Evolutionary conservation across 2,329 filamentous ascomycete species (phyloP).

Genomic region (Phialophora expanda): DNA sequence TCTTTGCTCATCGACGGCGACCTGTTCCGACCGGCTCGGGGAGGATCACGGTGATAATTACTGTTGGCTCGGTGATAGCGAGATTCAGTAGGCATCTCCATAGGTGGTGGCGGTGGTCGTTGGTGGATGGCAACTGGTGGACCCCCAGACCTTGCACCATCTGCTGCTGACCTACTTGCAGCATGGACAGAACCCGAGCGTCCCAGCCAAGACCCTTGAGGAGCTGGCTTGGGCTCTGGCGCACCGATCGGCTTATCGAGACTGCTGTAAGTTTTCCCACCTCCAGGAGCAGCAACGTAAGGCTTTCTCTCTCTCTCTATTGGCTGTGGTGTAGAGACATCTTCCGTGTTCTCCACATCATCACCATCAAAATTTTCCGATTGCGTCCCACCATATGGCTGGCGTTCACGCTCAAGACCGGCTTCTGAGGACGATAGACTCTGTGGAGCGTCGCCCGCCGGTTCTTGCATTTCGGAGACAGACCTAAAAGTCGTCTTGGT

Average conservation of each 20-base stretch:
- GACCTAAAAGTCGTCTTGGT: conserved; percentile 39
- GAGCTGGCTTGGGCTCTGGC: conserved; percentile 23
- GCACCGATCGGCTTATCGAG: conserved; percentile 39
- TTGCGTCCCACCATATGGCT: conserved; percentile 23
- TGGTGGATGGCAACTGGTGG: conserved; percentile 37
- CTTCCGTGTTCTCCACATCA: conserved; percentile 51
- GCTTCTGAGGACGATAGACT: conserved; percentile 41
- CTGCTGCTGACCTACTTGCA: conserved; percentile 19
- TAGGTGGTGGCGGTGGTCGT: conserved; percentile 28
- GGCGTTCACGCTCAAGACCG: conserved; percentile 45
- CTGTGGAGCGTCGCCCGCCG: conserved; percentile 7
- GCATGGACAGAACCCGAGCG: conserved; percentile 30
- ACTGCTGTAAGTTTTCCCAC: conserved; percentile 60
- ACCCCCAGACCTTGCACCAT: conserved; percentile 5
- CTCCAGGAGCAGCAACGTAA: conserved; percentile 64
- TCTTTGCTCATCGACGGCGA: conserved; percentile 34
- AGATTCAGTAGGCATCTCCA: conserved; percentile 30
- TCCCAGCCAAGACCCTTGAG: conserved; percentile 20
- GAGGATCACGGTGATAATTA: conserved; percentile 33
- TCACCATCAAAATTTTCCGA: conserved; percentile 6
- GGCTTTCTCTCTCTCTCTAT: conserved; percentile 71
- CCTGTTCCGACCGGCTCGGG: conserved; percentile 28
- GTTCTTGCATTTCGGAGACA: conserved; percentile 24
- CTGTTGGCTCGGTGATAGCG: conserved; percentile 31
- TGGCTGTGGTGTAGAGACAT: conserved; percentile 52